Evolutionary conservation across 371 early-diverging fungal genomes (phyloP).

Genomic region (Saksenaea oblongispora): DNA sequence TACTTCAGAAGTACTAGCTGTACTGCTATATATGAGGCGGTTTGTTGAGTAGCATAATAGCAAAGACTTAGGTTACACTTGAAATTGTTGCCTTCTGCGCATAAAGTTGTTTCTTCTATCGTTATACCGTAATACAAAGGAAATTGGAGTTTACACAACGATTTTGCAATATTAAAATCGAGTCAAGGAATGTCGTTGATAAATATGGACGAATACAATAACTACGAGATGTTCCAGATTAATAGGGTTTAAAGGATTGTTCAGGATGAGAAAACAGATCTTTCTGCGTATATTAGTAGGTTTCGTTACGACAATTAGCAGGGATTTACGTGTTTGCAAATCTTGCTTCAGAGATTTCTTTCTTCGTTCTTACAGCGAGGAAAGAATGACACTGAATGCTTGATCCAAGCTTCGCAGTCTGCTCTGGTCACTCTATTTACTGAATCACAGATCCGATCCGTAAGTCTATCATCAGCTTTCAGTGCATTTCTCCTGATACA

Average conservation of each 20-base stretch:
- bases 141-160: too few species aligned
- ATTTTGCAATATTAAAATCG: too few species aligned
- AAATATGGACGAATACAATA: not conserved
- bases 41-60: too few species aligned
- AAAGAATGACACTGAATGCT: not conserved
- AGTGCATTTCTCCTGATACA: too few species aligned
- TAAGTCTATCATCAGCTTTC: too few species aligned
- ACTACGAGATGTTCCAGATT: not conserved
- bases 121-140: too few species aligned
- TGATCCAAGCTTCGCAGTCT: slow-evolving; percentile 13
- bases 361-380: not conserved
- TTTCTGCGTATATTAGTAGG: not conserved
- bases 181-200: not conserved
- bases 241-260: not conserved
- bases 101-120: too few species aligned
- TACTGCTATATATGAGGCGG: too few species aligned
- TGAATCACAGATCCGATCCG: slow-evolving; percentile 12
- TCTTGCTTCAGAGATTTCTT: not conserved
- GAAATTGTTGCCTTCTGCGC: too few species aligned
- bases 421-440: slow-evolving; percentile 14
- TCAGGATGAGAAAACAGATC: not conserved
- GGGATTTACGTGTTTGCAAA: not conserved
- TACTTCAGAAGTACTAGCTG: too few species aligned
- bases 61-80: too few species aligned
- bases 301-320: too few species aligned